Percentiles rank a stretch among this genome's conserved stretches.
Evolutionary conservation across 2,329 filamentous ascomycete genomes (phyloP).

Genomic region (Fusarium drepaniforme): DNA sequence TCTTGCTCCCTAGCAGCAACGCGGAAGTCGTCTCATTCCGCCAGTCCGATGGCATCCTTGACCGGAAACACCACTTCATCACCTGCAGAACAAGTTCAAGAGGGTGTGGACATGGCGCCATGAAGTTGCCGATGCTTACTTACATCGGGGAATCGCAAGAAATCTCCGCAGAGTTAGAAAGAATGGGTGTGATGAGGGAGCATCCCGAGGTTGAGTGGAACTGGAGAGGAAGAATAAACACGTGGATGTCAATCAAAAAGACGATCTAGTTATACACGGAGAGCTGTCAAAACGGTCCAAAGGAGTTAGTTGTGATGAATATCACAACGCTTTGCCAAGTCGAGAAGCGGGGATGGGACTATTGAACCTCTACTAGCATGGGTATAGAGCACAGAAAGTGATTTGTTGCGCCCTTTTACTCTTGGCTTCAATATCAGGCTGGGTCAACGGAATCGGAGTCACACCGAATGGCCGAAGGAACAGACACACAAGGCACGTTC

Average conservation of each 20-base stretch:
- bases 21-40: not conserved
- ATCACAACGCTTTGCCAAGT: not conserved
- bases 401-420: not conserved
- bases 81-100: not conserved
- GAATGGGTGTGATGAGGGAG: conserved; percentile 30
- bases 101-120: not conserved
- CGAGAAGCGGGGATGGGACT: conserved; percentile 17
- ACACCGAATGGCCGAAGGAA: not conserved
- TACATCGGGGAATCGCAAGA: not conserved
- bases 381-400: conserved; percentile 5
- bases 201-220: conserved; percentile 29
- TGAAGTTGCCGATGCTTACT: not conserved
- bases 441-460: not conserved
- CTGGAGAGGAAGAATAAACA: conserved; percentile 13
- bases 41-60: conserved; percentile 1
- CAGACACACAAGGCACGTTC: not conserved
- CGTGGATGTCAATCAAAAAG: conserved; percentile 12
- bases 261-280: not conserved
- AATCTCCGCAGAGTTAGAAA: conserved; percentile 13
- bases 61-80: conserved; percentile 24
- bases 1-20: not conserved
- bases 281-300: not conserved
- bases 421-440: not conserved
- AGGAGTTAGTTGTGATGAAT: not conserved
- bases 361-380: conserved; percentile 13